phyloP scores from a whole-genome alignment of 805 yeast genomes.

The Wickerhamomyces mucosus region DNA sequence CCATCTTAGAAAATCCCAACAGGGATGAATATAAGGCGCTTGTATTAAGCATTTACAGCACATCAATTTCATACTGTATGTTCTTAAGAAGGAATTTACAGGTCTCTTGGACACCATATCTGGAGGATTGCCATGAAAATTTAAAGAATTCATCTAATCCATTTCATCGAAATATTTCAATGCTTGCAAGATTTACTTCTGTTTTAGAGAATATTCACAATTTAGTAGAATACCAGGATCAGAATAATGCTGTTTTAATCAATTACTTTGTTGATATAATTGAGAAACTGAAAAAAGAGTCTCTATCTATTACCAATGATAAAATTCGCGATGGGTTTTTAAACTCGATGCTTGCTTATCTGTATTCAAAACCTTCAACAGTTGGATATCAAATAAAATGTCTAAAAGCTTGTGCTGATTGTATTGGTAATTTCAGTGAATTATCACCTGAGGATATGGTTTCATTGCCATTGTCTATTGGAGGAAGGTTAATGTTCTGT shows the following conservation, averaged over 20 bases:
- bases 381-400: conserved; percentile 13
- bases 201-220: conserved; percentile 45
- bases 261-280: conserved; percentile 11
- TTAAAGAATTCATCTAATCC: conserved; percentile 29
- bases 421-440: conserved; percentile 9
- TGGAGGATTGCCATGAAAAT: conserved; percentile 48
- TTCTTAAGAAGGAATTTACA: conserved; percentile 55
- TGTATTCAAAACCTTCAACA: conserved; percentile 14
- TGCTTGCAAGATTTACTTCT: conserved; percentile 49
- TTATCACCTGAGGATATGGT: conserved; percentile 11
- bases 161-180: conserved; percentile 36
- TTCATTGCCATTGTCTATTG: conserved; percentile 14
- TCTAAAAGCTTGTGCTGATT: conserved; percentile 13
- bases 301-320: conserved; percentile 5
- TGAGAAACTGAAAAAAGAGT: conserved; percentile 4
- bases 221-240: conserved; percentile 9
- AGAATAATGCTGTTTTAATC: conserved; percentile 11
- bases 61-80: conserved; percentile 54
- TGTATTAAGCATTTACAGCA: conserved; percentile 49
- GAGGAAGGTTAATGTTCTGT: conserved; percentile 20
- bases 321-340: conserved; percentile 13
- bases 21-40: conserved; percentile 39
- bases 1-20: conserved; percentile 27
- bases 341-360: conserved; percentile 17
- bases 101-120: conserved; percentile 51